Conservation (phyloP, 2,329 filamentous ascomycete species). For the Spiromastix sp. region DNA sequence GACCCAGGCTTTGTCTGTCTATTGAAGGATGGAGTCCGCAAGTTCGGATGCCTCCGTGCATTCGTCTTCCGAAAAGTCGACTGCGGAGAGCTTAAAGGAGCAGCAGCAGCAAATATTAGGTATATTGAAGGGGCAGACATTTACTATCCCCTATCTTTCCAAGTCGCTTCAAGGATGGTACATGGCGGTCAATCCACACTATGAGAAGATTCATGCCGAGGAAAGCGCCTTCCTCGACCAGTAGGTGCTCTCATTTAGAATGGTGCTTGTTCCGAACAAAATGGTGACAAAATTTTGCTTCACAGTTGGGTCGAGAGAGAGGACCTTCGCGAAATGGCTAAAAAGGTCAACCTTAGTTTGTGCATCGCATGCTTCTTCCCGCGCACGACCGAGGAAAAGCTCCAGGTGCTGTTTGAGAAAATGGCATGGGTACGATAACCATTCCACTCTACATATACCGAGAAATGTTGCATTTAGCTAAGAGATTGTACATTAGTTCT, state of each 20-base stretch:
- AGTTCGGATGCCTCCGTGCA: background rate
- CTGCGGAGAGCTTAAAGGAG: background rate
- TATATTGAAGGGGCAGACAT: constrained; percentile 5
- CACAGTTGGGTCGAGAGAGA: constrained; percentile 7
- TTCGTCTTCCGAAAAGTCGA: background rate
- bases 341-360: constrained; percentile 7
- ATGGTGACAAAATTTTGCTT: background rate
- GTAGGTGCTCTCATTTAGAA: background rate
- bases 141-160: constrained; percentile 6
- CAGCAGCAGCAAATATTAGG: constrained; percentile 6
- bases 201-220: constrained; percentile 3
- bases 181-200: constrained; percentile 7
- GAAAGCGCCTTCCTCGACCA: constrained; percentile 5
- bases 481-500: constrained; percentile 5
- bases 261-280: too few relatives aligned
- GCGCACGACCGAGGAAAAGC: constrained; percentile 5
- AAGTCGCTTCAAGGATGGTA: constrained; percentile 6
- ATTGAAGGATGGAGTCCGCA: background rate
- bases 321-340: constrained; percentile 7
- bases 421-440: constrained; percentile 8
- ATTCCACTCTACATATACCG: background rate
- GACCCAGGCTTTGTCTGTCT: too few relatives aligned
- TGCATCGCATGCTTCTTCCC: constrained; percentile 9
- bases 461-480: background rate
- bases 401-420: constrained; percentile 7